Evolutionary conservation across 345 rosid genomes (phyloP).

Genomic region (Schrenkiella parvula): DNA sequence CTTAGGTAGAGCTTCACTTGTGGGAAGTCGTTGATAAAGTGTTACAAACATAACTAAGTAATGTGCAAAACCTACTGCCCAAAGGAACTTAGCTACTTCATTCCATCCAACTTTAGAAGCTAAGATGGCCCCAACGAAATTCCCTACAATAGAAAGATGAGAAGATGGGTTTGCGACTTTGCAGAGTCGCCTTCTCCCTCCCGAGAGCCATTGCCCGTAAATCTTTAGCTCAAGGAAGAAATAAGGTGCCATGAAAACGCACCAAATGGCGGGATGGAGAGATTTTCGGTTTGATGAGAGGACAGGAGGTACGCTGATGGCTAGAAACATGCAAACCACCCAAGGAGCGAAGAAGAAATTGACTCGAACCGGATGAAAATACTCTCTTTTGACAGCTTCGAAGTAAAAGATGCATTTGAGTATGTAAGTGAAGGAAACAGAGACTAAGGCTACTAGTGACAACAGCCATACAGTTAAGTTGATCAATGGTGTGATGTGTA

Average conservation of each 20-base stretch:
- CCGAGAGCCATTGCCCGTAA: constrained; percentile 93
- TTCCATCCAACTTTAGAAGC: constrained; percentile 86
- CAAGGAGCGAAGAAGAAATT: constrained; percentile 96
- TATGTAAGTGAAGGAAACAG: constrained; percentile 62
- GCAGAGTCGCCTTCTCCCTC: constrained; percentile 87
- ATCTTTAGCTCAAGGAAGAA: constrained; percentile 88
- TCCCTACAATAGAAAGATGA: constrained; percentile 90
- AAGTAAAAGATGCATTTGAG: constrained; percentile 89
- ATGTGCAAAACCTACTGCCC: constrained; percentile 95
- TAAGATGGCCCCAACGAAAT: constrained; percentile 88
- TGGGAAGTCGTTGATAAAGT: constrained; percentile 82
- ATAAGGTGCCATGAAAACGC: constrained; percentile 75
- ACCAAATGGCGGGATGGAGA: constrained; percentile 75
- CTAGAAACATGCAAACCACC: constrained; percentile 95
- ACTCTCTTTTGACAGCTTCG: constrained; percentile 90
- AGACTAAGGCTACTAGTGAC: constrained; percentile 50
- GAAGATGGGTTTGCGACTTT: constrained; percentile 97
- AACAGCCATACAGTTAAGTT: constrained; percentile 69
- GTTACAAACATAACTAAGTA: constrained; percentile 88
- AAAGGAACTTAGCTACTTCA: constrained; percentile 79
- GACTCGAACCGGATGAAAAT: constrained; percentile 81
- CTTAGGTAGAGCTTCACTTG: constrained; percentile 88
- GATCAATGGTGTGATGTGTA: constrained; percentile 61
- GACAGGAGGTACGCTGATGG: constrained; percentile 59
- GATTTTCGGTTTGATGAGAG: constrained; percentile 33